Percentiles rank a stretch among this genome's conserved stretches.
These are phyloP conservation scores for Heimioporus punctisporus DNA, from an alignment of 1,284 basidiomycete species.

Conservation along the genomic window DNA sequence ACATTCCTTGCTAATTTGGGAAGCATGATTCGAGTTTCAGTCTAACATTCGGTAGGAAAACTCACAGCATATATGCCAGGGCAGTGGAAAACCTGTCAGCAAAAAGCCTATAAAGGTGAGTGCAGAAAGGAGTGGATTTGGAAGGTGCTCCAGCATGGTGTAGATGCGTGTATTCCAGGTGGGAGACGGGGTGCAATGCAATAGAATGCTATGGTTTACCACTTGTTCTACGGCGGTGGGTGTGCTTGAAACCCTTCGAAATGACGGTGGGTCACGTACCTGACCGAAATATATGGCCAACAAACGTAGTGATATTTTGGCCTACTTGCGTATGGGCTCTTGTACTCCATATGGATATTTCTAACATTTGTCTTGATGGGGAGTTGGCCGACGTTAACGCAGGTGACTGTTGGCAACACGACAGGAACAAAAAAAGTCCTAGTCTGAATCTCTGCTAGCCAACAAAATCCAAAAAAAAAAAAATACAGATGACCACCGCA, in stretches of 20 bases:
- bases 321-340: background rate
- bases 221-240: too few species aligned
- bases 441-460: too few species aligned
- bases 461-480: background rate
- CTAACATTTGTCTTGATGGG: background rate
- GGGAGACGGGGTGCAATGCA: too few species aligned
- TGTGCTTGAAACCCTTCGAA: too few species aligned
- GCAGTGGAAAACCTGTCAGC: conserved; percentile 50
- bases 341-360: background rate
- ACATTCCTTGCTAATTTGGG: conserved; percentile 42
- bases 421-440: too few species aligned
- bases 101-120: conserved; percentile 52
- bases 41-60: background rate
- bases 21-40: background rate
- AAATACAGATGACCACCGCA: conserved; percentile 29
- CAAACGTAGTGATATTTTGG: too few species aligned
- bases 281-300: too few species aligned
- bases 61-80: conserved; percentile 54
- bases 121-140: conserved; percentile 11
- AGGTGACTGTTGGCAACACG: too few species aligned
- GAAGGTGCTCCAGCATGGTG: background rate
- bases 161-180: too few species aligned
- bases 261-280: too few species aligned
- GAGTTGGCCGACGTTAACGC: background rate
- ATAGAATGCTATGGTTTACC: too few species aligned